A percentile compares a stretch with the other conserved stretches of the same genome.
Evolutionary conservation across 108 stramenopile species (phyloP).

Genomic region (Pseudonitzschia delicatissima): DNA sequence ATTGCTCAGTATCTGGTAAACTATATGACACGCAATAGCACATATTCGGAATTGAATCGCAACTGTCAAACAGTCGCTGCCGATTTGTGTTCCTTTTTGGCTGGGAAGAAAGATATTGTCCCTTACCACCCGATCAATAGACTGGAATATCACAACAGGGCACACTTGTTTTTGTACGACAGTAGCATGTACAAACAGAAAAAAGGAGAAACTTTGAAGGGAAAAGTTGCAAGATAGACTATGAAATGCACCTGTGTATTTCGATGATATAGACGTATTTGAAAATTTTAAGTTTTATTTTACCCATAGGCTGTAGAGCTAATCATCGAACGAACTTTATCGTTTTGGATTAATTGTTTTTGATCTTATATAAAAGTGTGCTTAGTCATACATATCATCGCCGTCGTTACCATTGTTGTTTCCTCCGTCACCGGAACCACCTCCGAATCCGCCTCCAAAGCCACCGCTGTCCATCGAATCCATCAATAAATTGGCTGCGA

Average conservation of each 20-base stretch:
- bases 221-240: constrained; percentile 20
- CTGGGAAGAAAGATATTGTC: constrained; percentile 55
- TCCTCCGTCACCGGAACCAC: constrained; percentile 42
- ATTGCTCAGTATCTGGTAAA: constrained; percentile 65
- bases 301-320: no score
- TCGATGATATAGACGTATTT: background rate
- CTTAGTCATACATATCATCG: constrained; percentile 85
- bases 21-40: constrained; percentile 52
- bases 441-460: constrained; percentile 51
- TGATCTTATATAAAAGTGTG: no score
- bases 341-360: no score
- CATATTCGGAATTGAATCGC: constrained; percentile 57
- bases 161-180: constrained; percentile 64
- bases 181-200: constrained; percentile 33
- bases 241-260: background rate
- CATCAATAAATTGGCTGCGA: constrained; percentile 97
- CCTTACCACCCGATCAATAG: constrained; percentile 62
- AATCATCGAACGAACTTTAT: no score
- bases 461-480: constrained; percentile 63
- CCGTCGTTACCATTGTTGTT: constrained; percentile 47
- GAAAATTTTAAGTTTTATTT: background rate
- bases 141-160: constrained; percentile 52
- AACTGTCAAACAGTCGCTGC: constrained; percentile 75
- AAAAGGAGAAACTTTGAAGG: constrained; percentile 13
- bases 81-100: constrained; percentile 60